These are phyloP conservation scores for Skeletonema grethae DNA, from an alignment of 108 stramenopile genomes.

Conservation along the genomic window DNA sequence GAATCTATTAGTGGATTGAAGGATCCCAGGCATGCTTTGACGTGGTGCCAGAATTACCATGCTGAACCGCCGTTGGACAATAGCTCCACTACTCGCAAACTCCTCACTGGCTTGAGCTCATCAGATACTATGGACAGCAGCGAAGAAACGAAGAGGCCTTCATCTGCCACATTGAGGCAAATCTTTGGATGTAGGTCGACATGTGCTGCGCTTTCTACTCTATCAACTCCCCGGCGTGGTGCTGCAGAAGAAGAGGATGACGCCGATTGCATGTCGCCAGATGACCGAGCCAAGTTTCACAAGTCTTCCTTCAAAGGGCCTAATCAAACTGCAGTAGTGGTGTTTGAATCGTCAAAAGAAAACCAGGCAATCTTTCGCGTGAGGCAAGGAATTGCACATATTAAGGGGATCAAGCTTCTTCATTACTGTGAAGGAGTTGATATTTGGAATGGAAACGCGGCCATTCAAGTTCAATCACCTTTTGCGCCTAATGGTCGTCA, in stretches of 20 bases:
- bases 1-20: slow-evolving; percentile 57
- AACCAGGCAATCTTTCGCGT: slow-evolving; percentile 73
- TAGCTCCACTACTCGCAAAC: not conserved
- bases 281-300: slow-evolving; percentile 13
- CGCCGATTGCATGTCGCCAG: slow-evolving; percentile 3
- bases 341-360: slow-evolving; percentile 50
- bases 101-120: slow-evolving; percentile 9
- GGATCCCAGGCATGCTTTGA: slow-evolving; percentile 30
- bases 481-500: slow-evolving; percentile 44
- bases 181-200: slow-evolving; percentile 21
- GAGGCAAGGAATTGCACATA: slow-evolving; percentile 53
- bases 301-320: slow-evolving; percentile 16
- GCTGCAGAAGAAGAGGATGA: slow-evolving; percentile 30
- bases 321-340: slow-evolving; percentile 52
- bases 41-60: slow-evolving; percentile 34
- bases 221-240: slow-evolving; percentile 14
- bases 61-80: slow-evolving; percentile 8
- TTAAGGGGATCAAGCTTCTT: slow-evolving; percentile 56
- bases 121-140: not conserved
- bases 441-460: slow-evolving; percentile 89
- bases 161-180: slow-evolving; percentile 26
- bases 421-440: slow-evolving; percentile 65
- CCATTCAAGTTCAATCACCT: slow-evolving; percentile 76
- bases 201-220: not conserved
- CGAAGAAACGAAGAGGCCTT: slow-evolving; percentile 14